Conservation (phyloP, 2,329 filamentous ascomycete species). For the Metarhizium guizhouense region DNA sequence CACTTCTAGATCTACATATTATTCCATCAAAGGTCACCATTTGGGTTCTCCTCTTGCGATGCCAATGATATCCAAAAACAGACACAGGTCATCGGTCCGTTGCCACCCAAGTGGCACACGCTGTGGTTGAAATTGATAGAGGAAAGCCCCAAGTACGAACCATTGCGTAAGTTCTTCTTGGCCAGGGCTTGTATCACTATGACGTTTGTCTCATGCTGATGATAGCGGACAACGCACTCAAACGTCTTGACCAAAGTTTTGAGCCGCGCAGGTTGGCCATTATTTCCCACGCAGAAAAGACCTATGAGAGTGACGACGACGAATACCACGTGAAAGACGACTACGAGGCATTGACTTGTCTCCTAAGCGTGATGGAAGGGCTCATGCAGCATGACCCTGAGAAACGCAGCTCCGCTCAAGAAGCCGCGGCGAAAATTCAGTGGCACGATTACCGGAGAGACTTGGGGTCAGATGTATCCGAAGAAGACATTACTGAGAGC, state of each 20-base stretch:
- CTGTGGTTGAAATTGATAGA: not conserved
- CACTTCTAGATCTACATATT: not conserved
- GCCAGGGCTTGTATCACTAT: not conserved
- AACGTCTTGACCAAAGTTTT: not conserved
- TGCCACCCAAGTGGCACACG: not conserved
- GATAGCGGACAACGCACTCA: not conserved
- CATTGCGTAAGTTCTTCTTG: not conserved
- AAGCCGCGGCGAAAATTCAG: not conserved
- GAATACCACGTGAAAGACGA: not conserved
- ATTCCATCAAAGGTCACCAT: not conserved
- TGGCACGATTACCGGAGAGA: conserved; percentile 3
- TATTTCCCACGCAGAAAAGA: not conserved
- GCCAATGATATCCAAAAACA: not conserved
- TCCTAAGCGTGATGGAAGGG: not conserved
- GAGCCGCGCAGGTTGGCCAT: not conserved
- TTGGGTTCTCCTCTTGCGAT: not conserved
- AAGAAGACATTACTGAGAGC: no score
- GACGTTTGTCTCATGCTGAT: not conserved
- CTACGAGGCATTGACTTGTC: conserved; percentile 2
- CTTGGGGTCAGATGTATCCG: not conserved
- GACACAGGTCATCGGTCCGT: not conserved
- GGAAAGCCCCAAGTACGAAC: not conserved
- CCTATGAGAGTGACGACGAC: not conserved
- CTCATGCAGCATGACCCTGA: conserved; percentile 4
- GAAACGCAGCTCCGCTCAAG: not conserved